These are phyloP conservation scores for Sarocladium kiliense DNA, from an alignment of 2,329 filamentous ascomycete genomes.

Conservation along the genomic window DNA sequence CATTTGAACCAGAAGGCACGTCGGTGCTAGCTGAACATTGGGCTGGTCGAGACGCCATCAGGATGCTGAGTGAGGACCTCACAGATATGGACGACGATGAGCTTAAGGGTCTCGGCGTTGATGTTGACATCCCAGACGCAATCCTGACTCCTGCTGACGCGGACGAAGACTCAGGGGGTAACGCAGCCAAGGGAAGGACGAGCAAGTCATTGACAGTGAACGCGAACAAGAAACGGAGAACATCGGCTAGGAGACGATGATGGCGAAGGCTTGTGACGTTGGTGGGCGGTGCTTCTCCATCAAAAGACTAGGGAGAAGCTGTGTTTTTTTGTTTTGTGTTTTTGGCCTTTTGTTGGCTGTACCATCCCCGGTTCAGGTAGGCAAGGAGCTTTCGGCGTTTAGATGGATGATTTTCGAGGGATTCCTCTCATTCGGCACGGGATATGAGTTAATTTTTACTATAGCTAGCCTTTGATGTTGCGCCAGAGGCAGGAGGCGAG, in stretches of 20 bases:
- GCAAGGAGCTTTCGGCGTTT: conserved; percentile 1
- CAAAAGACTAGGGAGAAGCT: neutral
- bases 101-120: conserved; percentile 62
- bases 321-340: conserved; percentile 12
- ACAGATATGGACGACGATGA: conserved; percentile 92
- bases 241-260: conserved; percentile 29
- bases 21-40: conserved; percentile 68
- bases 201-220: conserved; percentile 21
- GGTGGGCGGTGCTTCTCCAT: neutral
- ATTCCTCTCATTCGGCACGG: conserved; percentile 14
- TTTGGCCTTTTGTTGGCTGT: conserved; percentile 6
- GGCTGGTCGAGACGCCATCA: conserved; percentile 56
- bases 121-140: conserved; percentile 38
- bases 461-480: neutral
- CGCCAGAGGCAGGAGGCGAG: neutral
- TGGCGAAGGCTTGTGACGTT: conserved; percentile 3
- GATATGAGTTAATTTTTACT: neutral
- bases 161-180: neutral
- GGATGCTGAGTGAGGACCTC: conserved; percentile 74
- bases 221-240: conserved; percentile 27
- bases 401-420: neutral
- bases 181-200: conserved; percentile 9
- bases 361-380: neutral
- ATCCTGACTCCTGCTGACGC: conserved; percentile 13
- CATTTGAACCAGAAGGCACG: conserved; percentile 74